Evolutionary conservation across 805 yeast species (phyloP), one percentile per base, ranked within the genome.

Genomic region (Candida saitoana): DNA sequence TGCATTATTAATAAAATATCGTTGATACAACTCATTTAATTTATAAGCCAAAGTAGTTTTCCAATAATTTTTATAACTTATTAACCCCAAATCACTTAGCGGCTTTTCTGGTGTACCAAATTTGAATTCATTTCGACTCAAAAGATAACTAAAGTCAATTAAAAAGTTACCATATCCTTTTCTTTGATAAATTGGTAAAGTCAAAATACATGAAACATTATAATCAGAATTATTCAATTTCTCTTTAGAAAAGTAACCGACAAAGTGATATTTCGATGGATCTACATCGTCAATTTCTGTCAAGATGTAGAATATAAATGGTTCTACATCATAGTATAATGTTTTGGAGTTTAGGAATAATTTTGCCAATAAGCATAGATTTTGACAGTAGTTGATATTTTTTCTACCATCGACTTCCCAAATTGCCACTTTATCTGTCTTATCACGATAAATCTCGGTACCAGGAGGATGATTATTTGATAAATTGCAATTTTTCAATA

Each of bases 21-120:
- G 55, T 1, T 46, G 45, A 40, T 63, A 50, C 3, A 70, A 40
- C 18, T 41, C 43, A 22, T 47, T 49, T 16, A 84, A 62, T 34
- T 67, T 70, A 33, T 63, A 71, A 7, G 93, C 74, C 18, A 88
- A 65, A 3, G 82, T 70, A 1, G 79, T 64, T 50, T 77, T 82
- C 98, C 98, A 93, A 60, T 85, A 91, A 51, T 80, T 85, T 47
- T 95, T 68, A 60, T 91, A 93, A 46, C 96, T 85, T 22, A 85
- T 62, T 39, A 89, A 65, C 0, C 99, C 99, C 41, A 91, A 65
- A 49, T 85, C 90, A 50, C 93, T 83, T 43, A 91, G 69, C 0
- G 99, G 99, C 56, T 90, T 91, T 54, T 93, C 99, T 0, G 99
- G 99, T 0, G 97, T 86, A 0, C 98, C 99, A 42, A 76, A 74